phyloP scores from a whole-genome alignment of 306 rosid species.

The Gynostemma pentaphyllum region DNA sequence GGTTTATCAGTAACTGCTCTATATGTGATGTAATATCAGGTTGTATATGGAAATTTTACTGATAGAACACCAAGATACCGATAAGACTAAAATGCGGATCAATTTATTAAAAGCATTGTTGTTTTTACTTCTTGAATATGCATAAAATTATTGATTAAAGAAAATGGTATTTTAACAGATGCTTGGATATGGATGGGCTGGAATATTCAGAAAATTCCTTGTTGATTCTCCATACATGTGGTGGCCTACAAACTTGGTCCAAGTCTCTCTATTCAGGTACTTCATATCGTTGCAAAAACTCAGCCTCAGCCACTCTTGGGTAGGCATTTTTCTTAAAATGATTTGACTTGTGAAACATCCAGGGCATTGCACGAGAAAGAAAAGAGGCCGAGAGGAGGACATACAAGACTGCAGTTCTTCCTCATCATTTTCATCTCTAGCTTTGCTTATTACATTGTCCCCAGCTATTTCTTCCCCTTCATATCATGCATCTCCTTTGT shows the following conservation, averaged over 20 bases:
- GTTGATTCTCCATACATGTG: constrained; percentile 40
- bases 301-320: not conserved
- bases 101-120: no score
- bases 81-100: no score
- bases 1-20: no score
- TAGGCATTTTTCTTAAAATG: not conserved
- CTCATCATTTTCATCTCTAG: constrained; percentile 17
- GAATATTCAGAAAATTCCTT: constrained; percentile 27
- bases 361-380: constrained; percentile 34
- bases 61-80: no score
- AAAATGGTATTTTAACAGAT: constrained; percentile 21
- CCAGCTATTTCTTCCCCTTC: constrained; percentile 23
- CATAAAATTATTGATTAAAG: no score
- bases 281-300: not conserved
- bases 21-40: no score
- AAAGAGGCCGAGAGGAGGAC: constrained; percentile 27
- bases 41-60: no score
- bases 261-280: constrained; percentile 34
- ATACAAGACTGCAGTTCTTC: constrained; percentile 28
- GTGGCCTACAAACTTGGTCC: constrained; percentile 33
- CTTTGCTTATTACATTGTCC: constrained; percentile 27
- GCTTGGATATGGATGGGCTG: constrained; percentile 43
- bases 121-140: no score
- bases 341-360: not conserved
- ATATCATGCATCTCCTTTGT: constrained; percentile 16